Evolutionary conservation across 768 basidiomycete species (phyloP), one percentile per base, ranked within the genome.

Genomic region (Mrakia frigida): DNA sequence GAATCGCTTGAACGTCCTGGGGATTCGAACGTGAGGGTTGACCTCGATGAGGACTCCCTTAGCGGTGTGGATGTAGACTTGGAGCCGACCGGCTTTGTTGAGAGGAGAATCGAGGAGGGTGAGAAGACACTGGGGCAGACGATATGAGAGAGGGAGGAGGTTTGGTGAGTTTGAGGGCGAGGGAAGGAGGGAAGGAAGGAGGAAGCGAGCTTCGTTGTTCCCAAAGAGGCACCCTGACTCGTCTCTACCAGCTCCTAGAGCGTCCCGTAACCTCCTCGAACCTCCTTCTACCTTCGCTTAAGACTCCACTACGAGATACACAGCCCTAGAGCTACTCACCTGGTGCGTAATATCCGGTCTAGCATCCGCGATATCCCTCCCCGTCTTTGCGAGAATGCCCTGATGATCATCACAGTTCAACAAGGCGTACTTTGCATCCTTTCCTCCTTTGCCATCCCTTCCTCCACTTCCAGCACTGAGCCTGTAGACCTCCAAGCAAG

Each of bases 331-430:
- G n/a, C 41, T n/a, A 82, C 87, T 70, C 76, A 93, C 94, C 88
- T 98, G 97, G 83, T 99, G 97, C 0, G 97, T 98, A 81, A 98
- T 98, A 84, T 98, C 97, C 2, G 97, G 97, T 79, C 97, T 86
- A n/a, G 97, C 97, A 84, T 98, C 95, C 23, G 97, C 97, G 78
- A 98, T 98, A 84, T 99, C 97, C 82, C 96, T 88, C 23, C 94
- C 94, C 0, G 94, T 97, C 84, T 97, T 98, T 6, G 97, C 96
- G 78, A 99, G 86, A 80, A 99, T 97, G 74, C 96, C 96, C 83
- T 99, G 97, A 84, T 98, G 97, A 80, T 98, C 97, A 82, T 98
- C 97, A 83, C 97, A 98, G 84, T 99, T 99, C 79, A 99, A 84
- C 76, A 99, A 85, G 13, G 94, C 94, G 84, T 98, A 98, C 84